phyloP scores from a whole-genome alignment of 192 early-diverging fungal species.

The Diversispora eburnea region DNA sequence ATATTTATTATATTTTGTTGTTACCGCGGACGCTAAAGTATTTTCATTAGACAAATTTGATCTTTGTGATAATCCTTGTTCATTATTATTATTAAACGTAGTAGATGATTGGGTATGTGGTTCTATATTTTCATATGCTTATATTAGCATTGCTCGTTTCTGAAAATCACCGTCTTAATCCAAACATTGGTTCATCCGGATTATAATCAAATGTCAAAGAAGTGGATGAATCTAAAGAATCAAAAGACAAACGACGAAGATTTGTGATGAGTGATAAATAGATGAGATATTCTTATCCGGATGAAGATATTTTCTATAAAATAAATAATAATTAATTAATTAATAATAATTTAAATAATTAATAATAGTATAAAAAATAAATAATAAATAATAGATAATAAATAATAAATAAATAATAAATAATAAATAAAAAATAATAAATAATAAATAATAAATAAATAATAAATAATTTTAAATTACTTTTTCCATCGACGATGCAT shows the following conservation, averaged over 20 bases:
- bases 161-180: conserved; percentile 20
- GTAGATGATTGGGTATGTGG: neutral
- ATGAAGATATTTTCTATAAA: conserved; percentile 12
- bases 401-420: too few relatives aligned
- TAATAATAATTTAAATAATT: neutral
- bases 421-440: too few relatives aligned
- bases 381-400: too few relatives aligned
- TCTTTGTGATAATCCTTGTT: too few relatives aligned
- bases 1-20: too few relatives aligned
- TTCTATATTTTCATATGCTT: neutral
- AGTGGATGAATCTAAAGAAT: conserved; percentile 21
- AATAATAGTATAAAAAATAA: too few relatives aligned
- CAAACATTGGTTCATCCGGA: conserved; percentile 27
- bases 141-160: conserved; percentile 14
- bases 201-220: conserved; percentile 23
- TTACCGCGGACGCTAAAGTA: too few relatives aligned
- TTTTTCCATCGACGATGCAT: conserved; percentile 18
- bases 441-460: neutral
- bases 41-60: too few relatives aligned
- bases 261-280: conserved; percentile 8
- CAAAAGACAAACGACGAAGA: conserved; percentile 16
- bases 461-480: too few relatives aligned
- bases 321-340: neutral
- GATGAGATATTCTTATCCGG: neutral
- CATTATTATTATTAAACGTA: too few relatives aligned